phyloP scores from a whole-genome alignment of 176 grass and related monocot species.

The Juncus inflexus region DNA sequence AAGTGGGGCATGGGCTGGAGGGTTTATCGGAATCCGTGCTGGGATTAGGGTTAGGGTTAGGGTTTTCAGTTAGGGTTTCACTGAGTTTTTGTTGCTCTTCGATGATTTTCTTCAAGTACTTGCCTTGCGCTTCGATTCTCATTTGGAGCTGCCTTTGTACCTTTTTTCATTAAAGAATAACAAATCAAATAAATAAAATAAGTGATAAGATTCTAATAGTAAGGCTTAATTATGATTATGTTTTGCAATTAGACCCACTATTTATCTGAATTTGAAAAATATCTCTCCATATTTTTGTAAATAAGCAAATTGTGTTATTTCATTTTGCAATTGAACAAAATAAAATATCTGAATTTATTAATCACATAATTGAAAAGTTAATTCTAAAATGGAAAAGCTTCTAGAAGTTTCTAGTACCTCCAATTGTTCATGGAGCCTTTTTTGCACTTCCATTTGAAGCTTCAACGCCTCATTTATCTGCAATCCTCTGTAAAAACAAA shows the following conservation, averaged over 20 bases:
- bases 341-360: neutral
- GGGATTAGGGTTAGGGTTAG: constrained; percentile 21
- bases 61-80: constrained; percentile 44
- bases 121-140: constrained; percentile 96
- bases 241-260: too few species aligned
- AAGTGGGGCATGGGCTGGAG: constrained; percentile 51
- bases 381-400: neutral
- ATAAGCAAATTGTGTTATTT: neutral
- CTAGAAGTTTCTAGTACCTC: constrained; percentile 49
- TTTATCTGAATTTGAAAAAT: neutral
- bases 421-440: constrained; percentile 83
- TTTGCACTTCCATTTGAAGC: constrained; percentile 96
- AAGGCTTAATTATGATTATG: too few species aligned
- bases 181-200: neutral
- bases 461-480: constrained; percentile 89
- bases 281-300: neutral
- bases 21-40: constrained; percentile 66
- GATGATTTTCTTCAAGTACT: constrained; percentile 97
- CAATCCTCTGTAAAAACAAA: constrained; percentile 53
- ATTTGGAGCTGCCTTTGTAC: constrained; percentile 97
- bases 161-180: constrained; percentile 25
- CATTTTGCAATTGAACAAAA: neutral
- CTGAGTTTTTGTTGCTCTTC: constrained; percentile 77
- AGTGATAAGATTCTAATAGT: too few species aligned
- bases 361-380: neutral